Evolutionary conservation across 768 basidiomycete genomes (phyloP), one percentile per base, ranked within the genome.

Genomic region (Pulveroboletus frians): DNA sequence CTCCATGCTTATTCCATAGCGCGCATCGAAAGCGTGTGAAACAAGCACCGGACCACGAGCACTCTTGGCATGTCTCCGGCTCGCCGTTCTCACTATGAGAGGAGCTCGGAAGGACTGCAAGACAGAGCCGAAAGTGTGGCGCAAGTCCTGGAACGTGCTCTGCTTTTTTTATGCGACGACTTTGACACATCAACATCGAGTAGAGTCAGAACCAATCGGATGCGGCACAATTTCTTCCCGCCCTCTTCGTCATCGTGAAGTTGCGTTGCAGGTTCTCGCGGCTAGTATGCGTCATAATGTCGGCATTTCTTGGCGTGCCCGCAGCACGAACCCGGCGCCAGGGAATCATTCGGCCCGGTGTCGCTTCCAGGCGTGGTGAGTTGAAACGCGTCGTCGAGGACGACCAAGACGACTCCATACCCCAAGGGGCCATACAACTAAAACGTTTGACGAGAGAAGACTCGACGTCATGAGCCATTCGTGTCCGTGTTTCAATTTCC

Each of bases 331-430:
- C 5, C 59, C 61, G 1, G 60, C 51, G 1, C 67, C 68, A 13
- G 67, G 69, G 39, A 59, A 56, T 66, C 68, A 66, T 31, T 32
- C 53, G 11, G 68, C 67, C 18, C 67, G 30, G 43, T 64, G 39
- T 38, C 50, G 57, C 9, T 32, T 14, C 14, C 20, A 11, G 3
- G 13, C 9, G 42, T 5, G 10, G 30, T 44, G 47, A 62, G 47
- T 30, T 44, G 29, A 44, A 37, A 42, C 46, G 50, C 41, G 11
- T 49, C 13, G 29, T 23, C 21, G 29, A 46, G 34, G 10, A 21
- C 9, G 39, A 18, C 26, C 2, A 37, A 2, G 17, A 20, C 23
- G 13, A 26, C 14, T 4, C 30, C 39, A 10, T 35, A n/a, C 6
- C 23, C 5, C 31, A 27, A 13, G 30, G 13, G 5, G n/a, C 42